A percentile compares a stretch with the other conserved stretches of the same genome.
These are phyloP conservation scores for Zygnema cylindricum DNA, from an alignment of 139 green algal species.

Conservation along the genomic window DNA sequence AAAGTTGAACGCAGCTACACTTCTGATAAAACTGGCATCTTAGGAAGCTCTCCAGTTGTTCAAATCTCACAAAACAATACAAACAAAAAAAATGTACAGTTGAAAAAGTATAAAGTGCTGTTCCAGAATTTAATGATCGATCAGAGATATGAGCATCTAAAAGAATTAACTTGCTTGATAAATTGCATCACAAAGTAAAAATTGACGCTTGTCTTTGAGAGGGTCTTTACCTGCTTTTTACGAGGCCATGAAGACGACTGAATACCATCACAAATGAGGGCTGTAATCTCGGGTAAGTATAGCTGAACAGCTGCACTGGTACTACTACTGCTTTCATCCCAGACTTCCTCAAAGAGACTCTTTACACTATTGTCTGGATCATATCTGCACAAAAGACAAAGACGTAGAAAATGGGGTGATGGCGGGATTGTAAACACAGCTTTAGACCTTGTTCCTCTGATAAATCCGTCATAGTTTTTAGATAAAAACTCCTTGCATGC, in stretches of 20 bases:
- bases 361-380: slow-evolving; percentile 29
- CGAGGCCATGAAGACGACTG: neutral
- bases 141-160: slow-evolving; percentile 1
- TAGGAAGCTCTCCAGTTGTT: too few relatives aligned
- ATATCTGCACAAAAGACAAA: too few relatives aligned
- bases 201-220: too few relatives aligned
- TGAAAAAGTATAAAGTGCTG: neutral
- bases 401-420: too few relatives aligned
- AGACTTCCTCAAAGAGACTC: slow-evolving; percentile 26
- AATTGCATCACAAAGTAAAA: neutral
- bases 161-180: neutral
- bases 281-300: slow-evolving; percentile 22
- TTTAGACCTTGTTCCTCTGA: too few relatives aligned
- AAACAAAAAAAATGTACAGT: neutral
- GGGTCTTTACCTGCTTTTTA: slow-evolving; percentile 15
- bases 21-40: too few relatives aligned
- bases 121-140: neutral
- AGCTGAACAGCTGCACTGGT: slow-evolving; percentile 27
- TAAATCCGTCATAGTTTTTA: too few relatives aligned
- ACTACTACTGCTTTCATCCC: slow-evolving; percentile 25
- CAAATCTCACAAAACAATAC: too few relatives aligned
- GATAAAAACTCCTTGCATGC: too few relatives aligned
- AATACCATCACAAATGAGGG: slow-evolving; percentile 14
- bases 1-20: too few relatives aligned
- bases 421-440: too few relatives aligned